Percentiles rank a stretch among this genome's conserved stretches.
Conservation (phyloP, 768 basidiomycete species). For the Goffeauzyma gilvescens region DNA sequence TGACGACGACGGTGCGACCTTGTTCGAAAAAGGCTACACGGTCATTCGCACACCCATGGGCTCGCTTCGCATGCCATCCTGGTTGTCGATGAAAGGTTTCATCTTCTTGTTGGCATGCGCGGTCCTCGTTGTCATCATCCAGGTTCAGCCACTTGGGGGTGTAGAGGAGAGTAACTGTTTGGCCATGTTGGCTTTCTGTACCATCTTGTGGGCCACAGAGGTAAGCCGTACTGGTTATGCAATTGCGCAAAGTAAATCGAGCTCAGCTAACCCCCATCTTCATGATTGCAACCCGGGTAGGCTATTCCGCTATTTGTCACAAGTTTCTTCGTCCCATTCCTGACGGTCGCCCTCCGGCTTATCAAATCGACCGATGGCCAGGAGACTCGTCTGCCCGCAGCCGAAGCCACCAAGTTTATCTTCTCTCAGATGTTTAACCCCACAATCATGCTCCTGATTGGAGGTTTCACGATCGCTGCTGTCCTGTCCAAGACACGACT, state of each 20-base stretch:
- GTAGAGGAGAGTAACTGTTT: constrained; percentile 70
- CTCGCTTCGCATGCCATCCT: constrained; percentile 36
- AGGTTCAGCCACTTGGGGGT: constrained; percentile 42
- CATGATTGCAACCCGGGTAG: no score
- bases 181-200: constrained; percentile 72
- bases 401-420: constrained; percentile 71
- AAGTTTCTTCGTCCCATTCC: constrained; percentile 66
- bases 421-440: constrained; percentile 94
- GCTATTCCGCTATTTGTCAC: constrained; percentile 97
- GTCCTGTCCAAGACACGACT: constrained; percentile 89
- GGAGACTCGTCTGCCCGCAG: constrained; percentile 39
- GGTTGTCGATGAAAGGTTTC: constrained; percentile 45
- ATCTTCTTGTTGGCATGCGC: constrained; percentile 42
- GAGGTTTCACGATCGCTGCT: constrained; percentile 93
- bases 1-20: constrained; percentile 32
- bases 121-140: constrained; percentile 46
- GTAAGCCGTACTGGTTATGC: no score
- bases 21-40: constrained; percentile 35
- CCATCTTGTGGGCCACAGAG: constrained; percentile 91
- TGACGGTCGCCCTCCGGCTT: constrained; percentile 68
- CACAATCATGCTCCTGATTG: constrained; percentile 94
- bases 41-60: constrained; percentile 49
- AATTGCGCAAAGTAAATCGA: no score
- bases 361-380: constrained; percentile 44
- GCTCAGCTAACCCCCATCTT: no score